These are phyloP conservation scores for Cyclotella baltica DNA, from an alignment of 108 stramenopile genomes.

Conservation along the genomic window DNA sequence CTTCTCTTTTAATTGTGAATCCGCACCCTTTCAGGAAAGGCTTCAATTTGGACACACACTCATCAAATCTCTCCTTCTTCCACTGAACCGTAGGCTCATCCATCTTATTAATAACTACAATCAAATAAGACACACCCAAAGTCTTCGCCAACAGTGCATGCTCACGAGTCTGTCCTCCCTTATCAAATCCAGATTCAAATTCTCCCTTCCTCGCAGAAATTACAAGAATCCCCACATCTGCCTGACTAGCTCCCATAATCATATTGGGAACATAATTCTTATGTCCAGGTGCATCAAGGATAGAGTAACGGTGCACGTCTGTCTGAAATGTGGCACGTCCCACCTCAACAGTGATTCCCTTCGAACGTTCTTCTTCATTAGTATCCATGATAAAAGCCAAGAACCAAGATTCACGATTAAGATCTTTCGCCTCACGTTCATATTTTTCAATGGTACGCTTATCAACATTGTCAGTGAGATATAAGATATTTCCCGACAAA, in stretches of 20 bases:
- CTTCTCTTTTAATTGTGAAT: conserved; percentile 96
- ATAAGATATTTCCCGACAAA: conserved; percentile 97
- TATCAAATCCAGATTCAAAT: conserved; percentile 99
- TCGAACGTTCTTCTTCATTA: conserved; percentile 99
- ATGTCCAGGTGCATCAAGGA: conserved; percentile 99
- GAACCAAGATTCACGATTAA: conserved; percentile 99
- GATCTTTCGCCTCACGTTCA: conserved; percentile 98
- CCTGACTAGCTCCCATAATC: conserved; percentile 98
- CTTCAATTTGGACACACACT: conserved; percentile 94
- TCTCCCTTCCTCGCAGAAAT: conserved; percentile 99
- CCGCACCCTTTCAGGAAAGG: conserved; percentile 98
- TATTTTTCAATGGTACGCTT: conserved; percentile 99
- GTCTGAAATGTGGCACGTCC: conserved; percentile 98
- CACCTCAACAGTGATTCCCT: conserved; percentile 99
- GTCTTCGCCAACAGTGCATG: conserved; percentile 99
- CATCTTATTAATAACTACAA: conserved; percentile 99
- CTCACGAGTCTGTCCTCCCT: conserved; percentile 99
- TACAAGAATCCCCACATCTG: conserved; percentile 98
- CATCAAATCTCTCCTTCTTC: conserved; percentile 95
- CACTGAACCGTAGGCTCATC: conserved; percentile 98
- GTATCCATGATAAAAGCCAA: conserved; percentile 99
- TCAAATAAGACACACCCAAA: conserved; percentile 93
- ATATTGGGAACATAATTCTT: conserved; percentile 99
- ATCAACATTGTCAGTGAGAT: conserved; percentile 98
- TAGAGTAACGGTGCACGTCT: conserved; percentile 94